A percentile compares a stretch with the other conserved stretches of the same genome.
phyloP scores from a whole-genome alignment of 2,329 filamentous ascomycete species.

The Verticillium zaregamsianum region DNA sequence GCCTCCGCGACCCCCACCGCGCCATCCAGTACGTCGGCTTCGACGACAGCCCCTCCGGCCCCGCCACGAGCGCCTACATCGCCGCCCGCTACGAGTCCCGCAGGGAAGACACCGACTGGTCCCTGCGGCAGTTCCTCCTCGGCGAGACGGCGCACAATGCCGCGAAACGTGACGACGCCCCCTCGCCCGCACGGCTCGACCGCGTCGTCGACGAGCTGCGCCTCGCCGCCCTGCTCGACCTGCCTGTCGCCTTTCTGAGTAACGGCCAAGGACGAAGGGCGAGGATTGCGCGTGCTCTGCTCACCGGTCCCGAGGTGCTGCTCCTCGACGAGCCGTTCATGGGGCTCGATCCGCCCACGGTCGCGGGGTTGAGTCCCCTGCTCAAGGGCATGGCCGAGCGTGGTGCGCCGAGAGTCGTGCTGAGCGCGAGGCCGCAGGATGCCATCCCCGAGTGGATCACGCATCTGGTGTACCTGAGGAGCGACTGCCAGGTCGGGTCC shows the following conservation, averaged over 20 bases:
- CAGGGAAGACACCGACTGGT: slow-evolving; percentile 83
- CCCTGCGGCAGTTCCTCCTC: slow-evolving; percentile 72
- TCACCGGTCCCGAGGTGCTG: slow-evolving; percentile 74
- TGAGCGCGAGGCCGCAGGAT: slow-evolving; percentile 82
- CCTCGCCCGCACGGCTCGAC: slow-evolving; percentile 48
- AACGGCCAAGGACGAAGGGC: slow-evolving; percentile 89
- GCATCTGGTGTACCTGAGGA: slow-evolving; percentile 69
- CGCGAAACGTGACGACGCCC: slow-evolving; percentile 41
- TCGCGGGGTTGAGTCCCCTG: slow-evolving; percentile 66
- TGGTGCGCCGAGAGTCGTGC: slow-evolving; percentile 65
- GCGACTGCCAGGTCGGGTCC: slow-evolving; percentile 59
- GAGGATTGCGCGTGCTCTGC: slow-evolving; percentile 80
- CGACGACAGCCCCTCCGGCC: slow-evolving; percentile 63
- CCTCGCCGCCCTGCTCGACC: slow-evolving; percentile 64
- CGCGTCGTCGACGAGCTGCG: slow-evolving; percentile 67
- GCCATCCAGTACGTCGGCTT: slow-evolving; percentile 92
- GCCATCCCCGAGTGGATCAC: slow-evolving; percentile 87
- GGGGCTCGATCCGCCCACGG: slow-evolving; percentile 85
- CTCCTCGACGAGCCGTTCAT: slow-evolving; percentile 94
- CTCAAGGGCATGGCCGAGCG: slow-evolving; percentile 63
- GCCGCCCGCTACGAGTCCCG: slow-evolving; percentile 87
- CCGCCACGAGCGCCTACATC: slow-evolving; percentile 71
- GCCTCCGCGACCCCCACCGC: slow-evolving; percentile 54
- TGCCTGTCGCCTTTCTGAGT: slow-evolving; percentile 85
- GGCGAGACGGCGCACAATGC: slow-evolving; percentile 84